These are phyloP conservation scores for Pyricularia pennisetigena DNA, from an alignment of 2,329 filamentous ascomycete species.

Conservation along the genomic window DNA sequence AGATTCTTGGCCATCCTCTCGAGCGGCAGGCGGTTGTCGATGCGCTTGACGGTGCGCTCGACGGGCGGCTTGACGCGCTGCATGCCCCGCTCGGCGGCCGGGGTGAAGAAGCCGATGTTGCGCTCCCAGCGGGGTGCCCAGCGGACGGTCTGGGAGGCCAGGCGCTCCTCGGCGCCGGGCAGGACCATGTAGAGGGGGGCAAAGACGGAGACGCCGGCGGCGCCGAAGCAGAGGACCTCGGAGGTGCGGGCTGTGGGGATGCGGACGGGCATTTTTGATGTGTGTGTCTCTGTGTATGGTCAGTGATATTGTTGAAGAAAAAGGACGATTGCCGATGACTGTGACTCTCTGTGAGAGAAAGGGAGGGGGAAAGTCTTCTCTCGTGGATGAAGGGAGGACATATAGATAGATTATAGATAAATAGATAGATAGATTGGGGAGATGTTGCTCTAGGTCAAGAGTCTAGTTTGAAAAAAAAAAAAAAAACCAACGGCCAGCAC, in stretches of 20 bases:
- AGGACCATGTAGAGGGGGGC: conserved; percentile 48
- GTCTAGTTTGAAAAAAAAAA: too few relatives aligned
- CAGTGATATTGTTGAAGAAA: background rate
- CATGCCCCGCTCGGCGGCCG: conserved; percentile 31
- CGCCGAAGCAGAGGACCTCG: conserved; percentile 42
- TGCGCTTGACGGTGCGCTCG: conserved; percentile 30
- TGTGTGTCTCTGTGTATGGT: background rate
- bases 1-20: conserved; percentile 39
- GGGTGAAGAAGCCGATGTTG: conserved; percentile 45
- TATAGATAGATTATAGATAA: too few relatives aligned
- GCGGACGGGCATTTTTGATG: conserved; percentile 33
- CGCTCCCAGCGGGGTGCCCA: conserved; percentile 53
- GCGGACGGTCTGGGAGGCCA: conserved; percentile 42
- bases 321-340: background rate
- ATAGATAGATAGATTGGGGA: background rate
- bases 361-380: too few relatives aligned
- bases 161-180: conserved; percentile 43
- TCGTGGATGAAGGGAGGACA: background rate
- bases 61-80: conserved; percentile 39
- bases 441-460: too few relatives aligned
- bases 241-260: conserved; percentile 37
- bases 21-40: conserved; percentile 37
- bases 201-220: conserved; percentile 42
- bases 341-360: background rate
- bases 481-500: background rate